Percentiles rank a stretch among this genome's conserved stretches.
phyloP scores from a whole-genome alignment of 352 stramenopile genomes.

The Saprolegnia parasitica region DNA sequence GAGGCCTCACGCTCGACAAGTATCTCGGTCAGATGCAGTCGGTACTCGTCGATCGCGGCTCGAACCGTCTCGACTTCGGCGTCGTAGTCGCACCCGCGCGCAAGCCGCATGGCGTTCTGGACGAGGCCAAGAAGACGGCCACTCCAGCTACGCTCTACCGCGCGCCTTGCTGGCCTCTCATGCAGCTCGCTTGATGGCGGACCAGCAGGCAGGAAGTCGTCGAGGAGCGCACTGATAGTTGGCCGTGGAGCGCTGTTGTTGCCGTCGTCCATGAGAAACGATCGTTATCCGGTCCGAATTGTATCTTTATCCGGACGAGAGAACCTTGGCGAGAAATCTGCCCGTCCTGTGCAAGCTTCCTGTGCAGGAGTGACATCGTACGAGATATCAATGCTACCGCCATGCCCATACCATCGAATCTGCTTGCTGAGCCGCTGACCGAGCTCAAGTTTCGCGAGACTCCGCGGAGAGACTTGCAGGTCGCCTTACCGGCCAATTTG shows the following conservation, averaged over 20 bases:
- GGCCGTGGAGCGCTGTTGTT: background rate
- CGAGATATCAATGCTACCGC: no score
- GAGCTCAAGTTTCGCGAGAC: no score
- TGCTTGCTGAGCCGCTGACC: no score
- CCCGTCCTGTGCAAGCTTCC: background rate
- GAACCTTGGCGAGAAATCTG: no score
- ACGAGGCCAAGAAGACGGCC: background rate
- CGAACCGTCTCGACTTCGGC: background rate
- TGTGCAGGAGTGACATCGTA: no score
- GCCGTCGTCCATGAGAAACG: background rate
- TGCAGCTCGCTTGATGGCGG: no score
- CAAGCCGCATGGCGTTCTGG: background rate
- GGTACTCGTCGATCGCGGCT: conserved; percentile 1
- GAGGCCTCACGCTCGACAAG: background rate
- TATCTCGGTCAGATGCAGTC: background rate
- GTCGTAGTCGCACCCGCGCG: background rate
- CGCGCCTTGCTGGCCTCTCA: background rate
- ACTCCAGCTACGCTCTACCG: background rate
- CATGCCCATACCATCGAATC: no score
- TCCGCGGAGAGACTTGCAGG: no score
- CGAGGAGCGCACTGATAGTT: background rate
- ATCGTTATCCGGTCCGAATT: background rate
- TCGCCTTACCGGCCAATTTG: no score
- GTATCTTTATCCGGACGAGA: background rate
- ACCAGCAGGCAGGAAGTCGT: background rate